Evolutionary conservation across 345 rosid genomes (phyloP).

Genomic region (Aegle marmelos): DNA sequence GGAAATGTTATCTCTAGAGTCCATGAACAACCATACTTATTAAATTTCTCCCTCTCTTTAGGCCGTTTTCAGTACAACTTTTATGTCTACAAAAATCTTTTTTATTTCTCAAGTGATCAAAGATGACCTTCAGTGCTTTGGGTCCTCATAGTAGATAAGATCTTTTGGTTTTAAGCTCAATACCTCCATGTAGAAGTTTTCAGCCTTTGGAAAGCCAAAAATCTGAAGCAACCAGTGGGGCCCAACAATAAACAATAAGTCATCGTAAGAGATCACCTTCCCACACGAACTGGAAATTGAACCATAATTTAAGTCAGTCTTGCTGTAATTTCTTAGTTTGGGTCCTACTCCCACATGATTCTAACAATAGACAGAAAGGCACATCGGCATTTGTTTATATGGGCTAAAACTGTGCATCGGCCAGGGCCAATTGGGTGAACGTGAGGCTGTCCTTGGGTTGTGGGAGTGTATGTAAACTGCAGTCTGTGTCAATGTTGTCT

Average conservation of each 20-base stretch:
- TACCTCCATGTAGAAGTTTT: not conserved
- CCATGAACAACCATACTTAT: not conserved
- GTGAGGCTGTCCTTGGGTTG: not conserved
- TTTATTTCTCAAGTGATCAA: not conserved
- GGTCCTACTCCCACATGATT: constrained; percentile 15
- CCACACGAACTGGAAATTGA: constrained; percentile 20
- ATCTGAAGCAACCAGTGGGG: constrained; percentile 7
- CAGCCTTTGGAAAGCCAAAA: not conserved
- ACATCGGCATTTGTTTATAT: not conserved
- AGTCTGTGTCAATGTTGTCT: not conserved
- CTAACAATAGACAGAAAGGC: not conserved
- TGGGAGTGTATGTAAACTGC: not conserved
- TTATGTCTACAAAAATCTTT: constrained; percentile 6
- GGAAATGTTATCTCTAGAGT: not conserved
- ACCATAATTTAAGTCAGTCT: not conserved
- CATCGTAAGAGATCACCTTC: constrained; percentile 8
- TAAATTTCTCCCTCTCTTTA: not conserved
- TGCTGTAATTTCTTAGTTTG: not conserved
- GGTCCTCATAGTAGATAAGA: constrained; percentile 21
- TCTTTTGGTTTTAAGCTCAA: not conserved
- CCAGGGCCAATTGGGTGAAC: not conserved
- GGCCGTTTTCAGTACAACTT: not conserved
- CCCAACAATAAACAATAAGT: not conserved
- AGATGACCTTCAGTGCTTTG: not conserved
- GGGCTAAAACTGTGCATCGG: not conserved